Conservation (phyloP, 2,329 filamentous ascomycete genomes). For the Hymenoscyphus fraxineus region DNA sequence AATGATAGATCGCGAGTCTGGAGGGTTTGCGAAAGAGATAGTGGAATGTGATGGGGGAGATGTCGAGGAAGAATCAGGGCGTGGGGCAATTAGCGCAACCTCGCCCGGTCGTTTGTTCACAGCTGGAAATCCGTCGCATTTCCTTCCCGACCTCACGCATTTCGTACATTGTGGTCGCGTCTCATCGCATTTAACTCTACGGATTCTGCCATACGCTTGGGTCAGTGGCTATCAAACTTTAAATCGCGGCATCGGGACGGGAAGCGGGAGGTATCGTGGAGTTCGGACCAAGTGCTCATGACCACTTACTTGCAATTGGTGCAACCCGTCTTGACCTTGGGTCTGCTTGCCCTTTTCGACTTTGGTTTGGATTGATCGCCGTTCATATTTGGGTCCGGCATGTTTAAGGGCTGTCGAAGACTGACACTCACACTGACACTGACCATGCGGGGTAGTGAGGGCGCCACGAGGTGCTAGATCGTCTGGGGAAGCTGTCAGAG, state of each 20-base stretch:
- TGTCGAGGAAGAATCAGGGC: slow-evolving; percentile 13
- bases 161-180: slow-evolving; percentile 56
- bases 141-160: slow-evolving; percentile 55
- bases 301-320: slow-evolving; percentile 61
- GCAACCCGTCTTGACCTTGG: slow-evolving; percentile 64
- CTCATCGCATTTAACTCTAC: slow-evolving; percentile 66
- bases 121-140: slow-evolving; percentile 56
- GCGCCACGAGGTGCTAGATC: background rate
- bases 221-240: background rate
- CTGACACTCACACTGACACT: too few relatives aligned
- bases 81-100: slow-evolving; percentile 24
- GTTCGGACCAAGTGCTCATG: background rate
- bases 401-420: background rate
- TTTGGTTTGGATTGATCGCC: slow-evolving; percentile 12
- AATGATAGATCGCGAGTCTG: background rate
- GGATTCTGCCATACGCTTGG: slow-evolving; percentile 41
- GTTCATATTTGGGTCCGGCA: slow-evolving; percentile 5
- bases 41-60: slow-evolving; percentile 10
- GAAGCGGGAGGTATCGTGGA: background rate
- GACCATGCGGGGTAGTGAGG: background rate
- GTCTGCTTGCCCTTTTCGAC: slow-evolving; percentile 30
- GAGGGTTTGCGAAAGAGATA: slow-evolving; percentile 9
- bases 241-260: background rate
- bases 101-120: slow-evolving; percentile 25
- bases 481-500: background rate